These are phyloP conservation scores for Neophaeococcomyces mojaviensis DNA, from an alignment of 2,329 filamentous ascomycete species.

Conservation along the genomic window DNA sequence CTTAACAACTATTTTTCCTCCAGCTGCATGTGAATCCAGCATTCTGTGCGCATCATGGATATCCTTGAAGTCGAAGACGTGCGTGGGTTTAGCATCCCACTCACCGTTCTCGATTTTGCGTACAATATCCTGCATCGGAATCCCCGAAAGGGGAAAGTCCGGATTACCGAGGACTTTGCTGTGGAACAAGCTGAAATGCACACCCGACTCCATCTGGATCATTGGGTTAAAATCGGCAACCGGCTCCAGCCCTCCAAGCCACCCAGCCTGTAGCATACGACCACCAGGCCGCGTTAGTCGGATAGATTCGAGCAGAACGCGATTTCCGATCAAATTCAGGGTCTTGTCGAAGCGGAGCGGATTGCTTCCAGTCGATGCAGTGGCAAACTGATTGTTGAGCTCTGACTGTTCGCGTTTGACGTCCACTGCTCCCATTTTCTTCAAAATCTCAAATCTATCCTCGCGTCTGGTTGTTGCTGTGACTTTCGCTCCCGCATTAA, in stretches of 20 bases:
- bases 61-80: conserved; percentile 29
- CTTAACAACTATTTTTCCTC: conserved; percentile 29
- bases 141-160: conserved; percentile 32
- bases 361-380: too few species aligned
- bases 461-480: conserved; percentile 33
- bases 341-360: conserved; percentile 36
- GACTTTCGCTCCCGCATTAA: conserved; percentile 31
- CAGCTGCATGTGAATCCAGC: conserved; percentile 28
- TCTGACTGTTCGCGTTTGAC: conserved; percentile 24
- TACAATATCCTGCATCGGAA: conserved; percentile 35
- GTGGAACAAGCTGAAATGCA: conserved; percentile 41
- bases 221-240: conserved; percentile 37
- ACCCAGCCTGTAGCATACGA: conserved; percentile 33
- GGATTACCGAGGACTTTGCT: conserved; percentile 32
- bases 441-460: conserved; percentile 25
- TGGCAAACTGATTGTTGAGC: conserved; percentile 16
- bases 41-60: conserved; percentile 29
- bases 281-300: conserved; percentile 30
- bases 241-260: conserved; percentile 35
- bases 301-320: conserved; percentile 33
- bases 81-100: conserved; percentile 27
- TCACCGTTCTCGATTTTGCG: conserved; percentile 29
- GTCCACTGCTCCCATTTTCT: conserved; percentile 25
- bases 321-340: conserved; percentile 35
- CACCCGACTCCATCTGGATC: conserved; percentile 38